phyloP scores from a whole-genome alignment of 2,329 filamentous ascomycete species.

The Phialemonium atrogriseum region DNA sequence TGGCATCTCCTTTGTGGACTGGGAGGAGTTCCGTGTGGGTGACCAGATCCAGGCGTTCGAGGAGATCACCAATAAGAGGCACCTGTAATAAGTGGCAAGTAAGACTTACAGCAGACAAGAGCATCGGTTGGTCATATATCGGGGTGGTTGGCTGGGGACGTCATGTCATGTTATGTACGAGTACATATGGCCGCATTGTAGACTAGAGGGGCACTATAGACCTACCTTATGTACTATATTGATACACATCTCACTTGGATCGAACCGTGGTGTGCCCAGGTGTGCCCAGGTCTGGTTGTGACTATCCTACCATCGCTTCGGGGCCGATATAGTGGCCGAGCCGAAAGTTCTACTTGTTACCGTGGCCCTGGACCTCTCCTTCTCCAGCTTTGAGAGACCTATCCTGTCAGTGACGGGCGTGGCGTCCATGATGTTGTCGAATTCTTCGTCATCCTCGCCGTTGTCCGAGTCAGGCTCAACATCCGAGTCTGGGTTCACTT shows the following conservation, averaged over 20 bases:
- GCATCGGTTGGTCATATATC: too few species aligned
- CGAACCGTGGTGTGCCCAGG: neutral
- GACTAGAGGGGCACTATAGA: neutral
- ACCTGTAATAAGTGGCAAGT: constrained; percentile 37
- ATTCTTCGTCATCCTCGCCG: constrained; percentile 60
- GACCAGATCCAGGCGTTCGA: constrained; percentile 87
- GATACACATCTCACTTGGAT: constrained; percentile 1
- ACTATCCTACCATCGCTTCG: constrained; percentile 38
- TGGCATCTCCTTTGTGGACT: constrained; percentile 75
- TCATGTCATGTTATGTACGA: too few species aligned
- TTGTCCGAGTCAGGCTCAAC: constrained; percentile 67
- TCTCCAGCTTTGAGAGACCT: constrained; percentile 52
- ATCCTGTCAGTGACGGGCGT: constrained; percentile 82
- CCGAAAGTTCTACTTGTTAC: constrained; percentile 44
- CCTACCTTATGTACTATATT: too few species aligned
- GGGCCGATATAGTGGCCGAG: constrained; percentile 38
- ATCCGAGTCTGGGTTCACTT: constrained; percentile 52
- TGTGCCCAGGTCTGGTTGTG: too few species aligned
- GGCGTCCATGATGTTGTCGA: constrained; percentile 89
- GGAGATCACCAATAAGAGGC: constrained; percentile 63
- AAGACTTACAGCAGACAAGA: constrained; percentile 1
- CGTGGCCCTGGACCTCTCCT: constrained; percentile 40
- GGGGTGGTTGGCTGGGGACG: too few species aligned
- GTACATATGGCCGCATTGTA: constrained; percentile 1
- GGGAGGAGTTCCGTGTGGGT: constrained; percentile 68